A percentile compares a stretch with the other conserved stretches of the same genome.
These are phyloP conservation scores for Penicillium hordei DNA, from an alignment of 2,329 filamentous ascomycete genomes.

Conservation along the genomic window DNA sequence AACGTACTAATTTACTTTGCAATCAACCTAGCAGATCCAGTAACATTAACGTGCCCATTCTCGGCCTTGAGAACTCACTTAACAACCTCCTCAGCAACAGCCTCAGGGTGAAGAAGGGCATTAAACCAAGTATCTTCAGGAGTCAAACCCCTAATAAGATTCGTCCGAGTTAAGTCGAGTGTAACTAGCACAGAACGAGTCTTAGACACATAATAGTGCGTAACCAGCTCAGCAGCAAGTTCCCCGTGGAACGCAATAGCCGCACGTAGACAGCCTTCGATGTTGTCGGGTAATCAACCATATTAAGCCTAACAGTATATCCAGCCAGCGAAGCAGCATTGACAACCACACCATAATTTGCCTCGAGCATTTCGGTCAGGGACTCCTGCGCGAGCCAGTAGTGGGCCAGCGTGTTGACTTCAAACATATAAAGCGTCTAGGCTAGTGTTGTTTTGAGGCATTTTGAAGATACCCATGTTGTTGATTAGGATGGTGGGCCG, in stretches of 20 bases:
- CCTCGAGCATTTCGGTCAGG: slow-evolving; percentile 62
- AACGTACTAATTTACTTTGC: slow-evolving; percentile 47
- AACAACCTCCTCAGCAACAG: slow-evolving; percentile 64
- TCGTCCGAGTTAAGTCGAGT: slow-evolving; percentile 62
- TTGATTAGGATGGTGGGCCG: slow-evolving; percentile 63
- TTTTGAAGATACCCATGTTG: slow-evolving; percentile 32
- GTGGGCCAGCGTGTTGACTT: slow-evolving; percentile 68
- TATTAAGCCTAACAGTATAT: slow-evolving; percentile 60
- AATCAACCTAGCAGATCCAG: slow-evolving; percentile 49
- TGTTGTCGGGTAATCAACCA: slow-evolving; percentile 67
- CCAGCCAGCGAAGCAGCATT: slow-evolving; percentile 66
- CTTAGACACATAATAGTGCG: slow-evolving; percentile 61
- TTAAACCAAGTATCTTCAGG: slow-evolving; percentile 53
- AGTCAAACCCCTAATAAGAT: slow-evolving; percentile 59
- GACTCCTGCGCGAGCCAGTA: slow-evolving; percentile 68
- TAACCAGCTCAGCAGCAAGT: slow-evolving; percentile 57
- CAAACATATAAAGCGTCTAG: slow-evolving; percentile 64
- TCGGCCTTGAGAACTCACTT: slow-evolving; percentile 58
- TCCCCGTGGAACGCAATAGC: slow-evolving; percentile 68
- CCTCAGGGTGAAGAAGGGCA: slow-evolving; percentile 58
- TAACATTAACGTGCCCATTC: slow-evolving; percentile 59
- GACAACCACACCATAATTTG: slow-evolving; percentile 71
- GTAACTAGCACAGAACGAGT: slow-evolving; percentile 65
- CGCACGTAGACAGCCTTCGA: slow-evolving; percentile 58
- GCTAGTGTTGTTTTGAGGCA: slow-evolving; percentile 56